Percentiles rank a stretch among this genome's conserved stretches.
These are phyloP conservation scores for Paraconiothyrium brasiliense DNA, from an alignment of 2,329 filamentous ascomycete species.

Conservation along the genomic window DNA sequence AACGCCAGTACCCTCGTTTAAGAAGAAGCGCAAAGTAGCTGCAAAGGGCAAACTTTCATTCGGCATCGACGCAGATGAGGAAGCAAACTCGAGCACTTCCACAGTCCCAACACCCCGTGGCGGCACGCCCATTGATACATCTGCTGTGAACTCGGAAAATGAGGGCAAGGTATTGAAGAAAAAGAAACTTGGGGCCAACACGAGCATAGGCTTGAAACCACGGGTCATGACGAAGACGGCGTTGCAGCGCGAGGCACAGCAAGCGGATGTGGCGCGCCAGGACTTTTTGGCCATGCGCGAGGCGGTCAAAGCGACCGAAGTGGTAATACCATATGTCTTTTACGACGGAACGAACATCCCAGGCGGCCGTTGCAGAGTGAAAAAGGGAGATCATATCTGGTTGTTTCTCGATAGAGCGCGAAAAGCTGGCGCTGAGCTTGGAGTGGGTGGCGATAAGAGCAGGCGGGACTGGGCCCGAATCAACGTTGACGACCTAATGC, in stretches of 20 bases:
- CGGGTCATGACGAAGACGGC: slow-evolving; percentile 80
- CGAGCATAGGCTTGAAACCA: slow-evolving; percentile 66
- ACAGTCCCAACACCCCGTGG: slow-evolving; percentile 52
- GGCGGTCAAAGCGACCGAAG: slow-evolving; percentile 85
- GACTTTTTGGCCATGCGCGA: slow-evolving; percentile 87
- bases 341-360: slow-evolving; percentile 94
- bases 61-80: slow-evolving; percentile 73
- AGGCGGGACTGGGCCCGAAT: slow-evolving; percentile 90
- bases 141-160: slow-evolving; percentile 43
- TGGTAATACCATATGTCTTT: slow-evolving; percentile 93
- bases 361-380: slow-evolving; percentile 83
- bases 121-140: slow-evolving; percentile 49
- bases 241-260: slow-evolving; percentile 79
- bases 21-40: slow-evolving; percentile 65
- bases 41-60: slow-evolving; percentile 74
- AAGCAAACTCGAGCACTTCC: slow-evolving; percentile 58
- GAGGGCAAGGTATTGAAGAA: slow-evolving; percentile 54
- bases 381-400: slow-evolving; percentile 94
- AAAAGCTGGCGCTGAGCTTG: slow-evolving; percentile 86
- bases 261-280: slow-evolving; percentile 76
- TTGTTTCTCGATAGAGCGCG: slow-evolving; percentile 90
- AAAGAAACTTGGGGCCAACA: slow-evolving; percentile 68
- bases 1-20: slow-evolving; percentile 59
- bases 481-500: slow-evolving; percentile 93
- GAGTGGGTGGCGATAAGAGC: slow-evolving; percentile 73